Evolutionary conservation across 148 eudicot genomes (phyloP).

Genomic region (Euryodendron excelsum): DNA sequence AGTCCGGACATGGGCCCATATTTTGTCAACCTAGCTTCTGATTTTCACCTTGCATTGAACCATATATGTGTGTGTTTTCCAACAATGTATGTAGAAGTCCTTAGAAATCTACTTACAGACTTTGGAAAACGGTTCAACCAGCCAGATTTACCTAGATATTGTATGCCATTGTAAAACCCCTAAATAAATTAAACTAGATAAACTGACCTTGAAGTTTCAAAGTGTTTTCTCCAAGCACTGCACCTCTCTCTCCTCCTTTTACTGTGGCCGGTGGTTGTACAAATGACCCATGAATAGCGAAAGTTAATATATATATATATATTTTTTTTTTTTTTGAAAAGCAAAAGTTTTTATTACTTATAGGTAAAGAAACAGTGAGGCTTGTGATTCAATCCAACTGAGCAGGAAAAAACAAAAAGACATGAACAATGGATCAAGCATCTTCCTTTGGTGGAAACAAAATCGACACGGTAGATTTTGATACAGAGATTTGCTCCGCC

Average conservation of each 20-base stretch:
- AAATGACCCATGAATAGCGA: no score
- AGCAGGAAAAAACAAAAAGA: neutral
- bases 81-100: neutral
- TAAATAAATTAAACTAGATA: neutral
- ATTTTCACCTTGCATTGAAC: no score
- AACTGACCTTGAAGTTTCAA: neutral
- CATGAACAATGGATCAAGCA: neutral
- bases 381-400: neutral
- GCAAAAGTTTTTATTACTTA: no score
- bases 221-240: neutral
- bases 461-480: neutral
- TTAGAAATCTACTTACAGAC: no score
- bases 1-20: no score
- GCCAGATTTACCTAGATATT: no score
- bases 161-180: neutral
- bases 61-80: no score
- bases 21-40: no score
- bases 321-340: no score
- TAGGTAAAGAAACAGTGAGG: neutral
- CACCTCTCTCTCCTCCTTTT: neutral
- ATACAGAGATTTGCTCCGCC: constrained; percentile 10
- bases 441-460: neutral
- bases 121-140: no score
- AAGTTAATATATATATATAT: no score
- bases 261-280: no score